Base-by-base conservation (phyloP, 2,329 filamentous ascomycete genomes). In the Zalaria sp. region DNA sequence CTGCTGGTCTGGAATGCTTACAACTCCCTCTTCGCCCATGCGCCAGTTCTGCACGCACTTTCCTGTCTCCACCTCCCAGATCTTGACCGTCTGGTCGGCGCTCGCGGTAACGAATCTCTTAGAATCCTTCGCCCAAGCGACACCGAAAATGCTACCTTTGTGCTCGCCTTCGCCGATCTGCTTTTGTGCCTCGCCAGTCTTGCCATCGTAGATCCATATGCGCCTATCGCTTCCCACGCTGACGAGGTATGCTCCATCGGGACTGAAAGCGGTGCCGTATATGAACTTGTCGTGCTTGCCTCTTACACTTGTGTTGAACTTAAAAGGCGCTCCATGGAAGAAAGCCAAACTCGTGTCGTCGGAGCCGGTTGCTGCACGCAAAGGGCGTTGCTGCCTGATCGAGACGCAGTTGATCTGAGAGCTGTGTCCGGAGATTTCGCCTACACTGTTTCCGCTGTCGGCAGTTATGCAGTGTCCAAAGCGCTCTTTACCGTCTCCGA, bases 151-250 rank as follows among this genome's bases (percentile, higher is more conserved):
- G 58, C 86, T 93, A 38, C 91, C 91, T 4, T 79, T 89, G 60
- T 98, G 91, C 49, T 79, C 79, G n/a, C 77, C 80, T 49, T 89
- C 81, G 6, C 82, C 83, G 52, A 98, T 81, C 51, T 84, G 73
- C 45, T 68, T 74, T 36, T 78, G 83, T 1, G 81, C 73, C 57
- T 94, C 87, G 27, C 91, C 91, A 10, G 87, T 94, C 72, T 93
- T 94, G 47, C 89, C 91, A 58, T 98, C 87, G 58, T 95, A 98
- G 6, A 98, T 68, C 70, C 91, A 93, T 49, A 98, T 94, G 57
- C 77, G 78, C 58, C 80, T 80, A 62, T 98, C 91, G n/a, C 83
- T 86, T 32, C 91, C 89, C 2, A 95, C 89, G 40, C 83, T 94
- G 29, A 91, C 83, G 46, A 98, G 68, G 32, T 70, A 68, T 34